Evolutionary conservation across 768 basidiomycete species (phyloP).

Genomic region (Vararia minispora): DNA sequence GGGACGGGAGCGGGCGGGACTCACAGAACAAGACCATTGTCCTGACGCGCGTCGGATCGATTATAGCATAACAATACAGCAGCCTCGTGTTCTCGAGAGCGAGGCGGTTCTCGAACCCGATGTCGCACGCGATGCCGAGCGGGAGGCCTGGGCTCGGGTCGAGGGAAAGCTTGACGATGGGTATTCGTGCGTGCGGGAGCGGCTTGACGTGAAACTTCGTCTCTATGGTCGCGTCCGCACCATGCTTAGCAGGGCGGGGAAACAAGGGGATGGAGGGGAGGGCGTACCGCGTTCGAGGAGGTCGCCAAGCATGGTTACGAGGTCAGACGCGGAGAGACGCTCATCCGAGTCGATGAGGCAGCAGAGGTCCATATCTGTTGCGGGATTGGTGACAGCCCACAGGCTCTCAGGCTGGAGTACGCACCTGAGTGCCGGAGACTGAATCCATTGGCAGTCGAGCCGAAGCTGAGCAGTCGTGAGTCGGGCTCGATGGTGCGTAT

Average conservation of each 20-base stretch:
- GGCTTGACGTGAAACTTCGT: slow-evolving; percentile 96
- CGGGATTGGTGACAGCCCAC: neutral
- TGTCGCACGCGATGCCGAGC: slow-evolving; percentile 92
- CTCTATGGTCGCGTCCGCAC: slow-evolving; percentile 35
- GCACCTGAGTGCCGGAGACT: slow-evolving; percentile 90
- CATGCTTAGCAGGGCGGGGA: slow-evolving; percentile 8
- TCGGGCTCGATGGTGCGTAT: slow-evolving; percentile 92
- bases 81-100: slow-evolving; percentile 95
- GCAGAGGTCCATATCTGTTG: slow-evolving; percentile 93
- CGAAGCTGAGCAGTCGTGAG: slow-evolving; percentile 85
- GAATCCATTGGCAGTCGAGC: slow-evolving; percentile 95
- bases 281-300: slow-evolving; percentile 85
- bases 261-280: slow-evolving; percentile 3
- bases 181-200: slow-evolving; percentile 92
- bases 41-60: slow-evolving; percentile 88
- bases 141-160: slow-evolving; percentile 75
- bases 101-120: slow-evolving; percentile 95
- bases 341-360: slow-evolving; percentile 88
- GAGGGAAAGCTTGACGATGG: slow-evolving; percentile 94
- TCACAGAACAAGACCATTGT: slow-evolving; percentile 93
- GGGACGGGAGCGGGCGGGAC: slow-evolving; percentile 26
- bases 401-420: slow-evolving; percentile 1
- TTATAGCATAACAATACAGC: slow-evolving; percentile 93
- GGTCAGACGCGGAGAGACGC: slow-evolving; percentile 71
- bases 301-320: slow-evolving; percentile 90